Evolutionary conservation across 2,329 filamentous ascomycete genomes (phyloP).

Genomic region (Mycosphaerella sp.): DNA sequence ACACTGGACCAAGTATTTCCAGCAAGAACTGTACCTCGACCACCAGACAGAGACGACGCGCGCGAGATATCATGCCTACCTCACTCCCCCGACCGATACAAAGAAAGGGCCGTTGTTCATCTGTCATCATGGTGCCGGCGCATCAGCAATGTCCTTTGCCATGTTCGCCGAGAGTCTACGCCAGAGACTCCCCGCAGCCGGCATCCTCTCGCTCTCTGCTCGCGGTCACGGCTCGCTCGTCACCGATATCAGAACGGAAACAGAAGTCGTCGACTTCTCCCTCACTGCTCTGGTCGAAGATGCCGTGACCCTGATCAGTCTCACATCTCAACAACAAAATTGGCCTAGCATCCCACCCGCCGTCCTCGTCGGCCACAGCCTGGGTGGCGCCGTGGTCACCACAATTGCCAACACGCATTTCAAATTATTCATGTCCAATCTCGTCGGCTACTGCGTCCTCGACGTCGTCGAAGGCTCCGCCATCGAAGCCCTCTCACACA

Average conservation of each 20-base stretch:
- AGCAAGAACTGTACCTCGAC: conserved; percentile 72
- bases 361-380: conserved; percentile 81
- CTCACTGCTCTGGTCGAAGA: conserved; percentile 68
- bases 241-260: conserved; percentile 35
- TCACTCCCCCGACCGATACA: conserved; percentile 62
- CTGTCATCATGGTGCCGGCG: conserved; percentile 90
- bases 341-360: conserved; percentile 70
- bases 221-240: conserved; percentile 74
- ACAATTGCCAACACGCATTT: conserved; percentile 58
- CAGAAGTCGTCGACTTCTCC: conserved; percentile 57
- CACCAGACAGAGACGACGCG: conserved; percentile 37
- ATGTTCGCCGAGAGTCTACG: conserved; percentile 70
- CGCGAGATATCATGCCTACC: conserved; percentile 74
- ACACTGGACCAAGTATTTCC: conserved; percentile 86
- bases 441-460: conserved; percentile 82
- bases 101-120: conserved; percentile 76
- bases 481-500: conserved; percentile 87
- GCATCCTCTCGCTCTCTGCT: conserved; percentile 78
- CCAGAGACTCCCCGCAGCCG: conserved; percentile 69
- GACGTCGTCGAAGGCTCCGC: conserved; percentile 95
- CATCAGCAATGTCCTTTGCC: conserved; percentile 87
- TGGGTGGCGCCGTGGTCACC: conserved; percentile 86
- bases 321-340: conserved; percentile 60
- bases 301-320: conserved; percentile 58
- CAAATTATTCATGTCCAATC: conserved; percentile 51